Conservation (phyloP, 345 rosid genomes). For the Brassica incana region DNA sequence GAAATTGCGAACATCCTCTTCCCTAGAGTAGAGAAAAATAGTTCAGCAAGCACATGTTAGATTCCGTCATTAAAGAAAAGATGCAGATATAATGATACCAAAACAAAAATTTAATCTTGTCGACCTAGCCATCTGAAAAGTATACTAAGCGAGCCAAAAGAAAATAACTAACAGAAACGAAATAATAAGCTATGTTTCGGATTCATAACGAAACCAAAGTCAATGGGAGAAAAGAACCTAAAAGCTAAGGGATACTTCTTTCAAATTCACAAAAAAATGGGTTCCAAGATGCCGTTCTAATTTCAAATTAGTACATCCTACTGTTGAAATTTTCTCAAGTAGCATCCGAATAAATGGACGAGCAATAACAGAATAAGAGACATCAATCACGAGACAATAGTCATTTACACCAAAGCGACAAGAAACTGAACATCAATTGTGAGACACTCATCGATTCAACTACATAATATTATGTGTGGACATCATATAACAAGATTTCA, state of each 20-base stretch:
- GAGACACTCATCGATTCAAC: background rate
- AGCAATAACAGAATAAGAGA: conserved; percentile 8
- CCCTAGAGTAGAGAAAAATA: conserved; percentile 49
- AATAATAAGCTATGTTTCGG: background rate
- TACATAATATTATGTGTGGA: conserved; percentile 8
- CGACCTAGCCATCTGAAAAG: background rate
- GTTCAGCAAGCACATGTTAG: conserved; percentile 12
- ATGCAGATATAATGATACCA: background rate
- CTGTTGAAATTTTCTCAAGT: conserved; percentile 14
- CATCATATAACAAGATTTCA: conserved; percentile 12
- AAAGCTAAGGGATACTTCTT: conserved; percentile 4
- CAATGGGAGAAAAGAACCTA: background rate
- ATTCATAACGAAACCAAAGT: too few species aligned
- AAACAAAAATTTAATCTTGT: background rate
- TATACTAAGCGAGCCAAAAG: background rate
- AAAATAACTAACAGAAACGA: conserved; percentile 1
- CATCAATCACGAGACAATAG: background rate
- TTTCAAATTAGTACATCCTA: conserved; percentile 17
- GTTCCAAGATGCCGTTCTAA: conserved; percentile 5
- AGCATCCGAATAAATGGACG: background rate
- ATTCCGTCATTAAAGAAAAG: background rate
- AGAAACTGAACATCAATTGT: conserved; percentile 8
- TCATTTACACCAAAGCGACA: background rate
- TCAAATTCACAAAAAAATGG: conserved; percentile 6
- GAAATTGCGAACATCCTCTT: conserved; percentile 67